Base-by-base conservation (phyloP, 192 early-diverging fungal genomes). In the Backusella morwellensis region DNA sequence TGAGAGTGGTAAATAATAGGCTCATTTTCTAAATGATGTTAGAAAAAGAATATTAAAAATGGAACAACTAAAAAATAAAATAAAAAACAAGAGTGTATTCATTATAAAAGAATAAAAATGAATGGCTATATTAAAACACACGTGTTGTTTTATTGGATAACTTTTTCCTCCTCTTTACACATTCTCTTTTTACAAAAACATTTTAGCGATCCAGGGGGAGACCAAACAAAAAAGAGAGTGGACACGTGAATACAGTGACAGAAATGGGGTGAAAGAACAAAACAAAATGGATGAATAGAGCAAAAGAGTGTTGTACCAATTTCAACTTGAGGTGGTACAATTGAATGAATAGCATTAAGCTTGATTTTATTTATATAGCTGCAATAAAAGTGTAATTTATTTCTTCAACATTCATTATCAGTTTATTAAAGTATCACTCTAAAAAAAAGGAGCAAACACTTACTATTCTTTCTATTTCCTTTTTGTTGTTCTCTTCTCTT, bases 121-220 rank as follows among this genome's bases (percentile, higher is more conserved):
- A 50, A 50, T 50, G 19, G 17, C 17, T 50, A 50, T 50, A 50
- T 50, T 50, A 50, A 50, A 50, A 50, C 19, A 50, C 47, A 50
- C 47, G 47, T 50, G 47, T 50, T 50, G 19, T n/a, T 50, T 50
- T 50, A 50, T 50, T 50, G 47, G 47, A 50, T 50, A n/a, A n/a
- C 47, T 50, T n/a, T 50, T 50, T 50, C 5, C 47, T 50, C 47
- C 47, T 50, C 15, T n/a, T 50, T 50, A 59, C 54, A 59, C 54
- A 59, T 59, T 59, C 54, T 26, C 54, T 59, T 26, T 59, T 59
- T 59, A 59, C 54, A 59, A 59, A 59, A 59, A 59, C 21, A 59
- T 59, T 59, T 59, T 59, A 59, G 54, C 54, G 23, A 59, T 50
- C 47, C 4, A 26, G 54, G 23, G 21, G 54, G 54, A 59, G 21